Evolutionary conservation across 1,284 basidiomycete genomes (phyloP).

Genomic region (Naganishia sp.): DNA sequence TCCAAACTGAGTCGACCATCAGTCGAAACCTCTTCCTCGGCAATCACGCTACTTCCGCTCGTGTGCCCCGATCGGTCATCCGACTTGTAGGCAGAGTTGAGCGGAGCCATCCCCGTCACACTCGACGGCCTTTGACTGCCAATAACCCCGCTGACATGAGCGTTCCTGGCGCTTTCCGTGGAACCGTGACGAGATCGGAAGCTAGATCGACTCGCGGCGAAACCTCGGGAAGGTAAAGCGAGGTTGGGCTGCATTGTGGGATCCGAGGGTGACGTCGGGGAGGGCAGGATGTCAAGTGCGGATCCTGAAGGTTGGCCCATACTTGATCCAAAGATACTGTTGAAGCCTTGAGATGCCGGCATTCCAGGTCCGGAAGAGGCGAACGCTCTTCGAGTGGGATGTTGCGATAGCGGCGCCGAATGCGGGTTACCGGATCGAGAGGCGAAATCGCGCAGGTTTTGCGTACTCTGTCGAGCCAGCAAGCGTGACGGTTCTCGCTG

Average conservation of each 20-base stretch:
- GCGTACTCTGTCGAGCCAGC: conserved; percentile 78
- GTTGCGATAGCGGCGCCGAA: conserved; percentile 32
- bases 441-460: conserved; percentile 88
- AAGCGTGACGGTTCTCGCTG: conserved; percentile 74
- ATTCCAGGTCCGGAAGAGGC: conserved; percentile 38
- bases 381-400: conserved; percentile 39
- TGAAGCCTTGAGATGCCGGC: conserved; percentile 34
- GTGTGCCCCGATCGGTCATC: conserved; percentile 30
- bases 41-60: conserved; percentile 33
- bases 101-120: conserved; percentile 4
- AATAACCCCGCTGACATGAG: conserved; percentile 28
- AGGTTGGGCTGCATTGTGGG: conserved; percentile 10
- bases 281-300: conserved; percentile 22
- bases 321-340: conserved; percentile 38
- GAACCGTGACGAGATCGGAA: conserved; percentile 19
- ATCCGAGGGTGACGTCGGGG: conserved; percentile 32
- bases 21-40: conserved; percentile 28
- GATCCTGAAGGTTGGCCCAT: conserved; percentile 25
- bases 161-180: conserved; percentile 6
- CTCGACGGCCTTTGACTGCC: conserved; percentile 28
- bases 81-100: conserved; percentile 7
- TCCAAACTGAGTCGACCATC: not conserved
- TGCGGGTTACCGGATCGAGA: conserved; percentile 66
- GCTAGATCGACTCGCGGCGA: conserved; percentile 12
- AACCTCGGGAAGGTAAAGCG: conserved; percentile 23